Base-by-base conservation (phyloP, 108 stramenopile genomes). In the Skeletonema costatum region DNA sequence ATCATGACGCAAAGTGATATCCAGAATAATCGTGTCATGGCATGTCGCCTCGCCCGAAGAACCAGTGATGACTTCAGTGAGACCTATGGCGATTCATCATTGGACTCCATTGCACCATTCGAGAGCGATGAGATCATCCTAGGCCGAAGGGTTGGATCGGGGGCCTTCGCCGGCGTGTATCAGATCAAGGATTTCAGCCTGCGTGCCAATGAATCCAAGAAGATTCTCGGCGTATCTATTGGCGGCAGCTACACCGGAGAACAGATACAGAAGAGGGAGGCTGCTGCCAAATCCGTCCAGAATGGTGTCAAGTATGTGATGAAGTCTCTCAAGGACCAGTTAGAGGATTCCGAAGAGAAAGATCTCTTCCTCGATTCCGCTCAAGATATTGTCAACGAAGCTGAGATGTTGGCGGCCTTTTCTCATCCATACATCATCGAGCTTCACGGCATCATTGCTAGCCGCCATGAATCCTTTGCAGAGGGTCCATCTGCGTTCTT, bases 401-500 rank as follows among this genome's bases (percentile, higher is more conserved):
- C 60, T 33, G 60, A 61, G 25, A 61, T 61, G 60, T 16, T 61
- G 14, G 35, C 32, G 14, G 60, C 60, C n/a, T 33, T 61, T 4
- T 31, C 13, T 33, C 60, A 61, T 33, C 60, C 60, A 33, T 29
- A 61, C 60, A 33, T 61, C 60, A 33, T 61, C 25, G 3, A 61
- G 19, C 31, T 61, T 16, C 60, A 61, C 16, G 60, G 60, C 60
- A 61, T 61, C 60, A 35, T 31, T 33, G 60, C 60, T 61, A 31
- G 21, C 16, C 32, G 21, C 60, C 60, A 61, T 33, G 60, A 61
- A 5, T 14, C 60, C 60, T 61, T 61, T 33, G 16, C n/a, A 13
- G 60, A 61, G 13, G 60, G 60, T 61, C 14, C 32, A 13, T 31
- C 31, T 14, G 60, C 80, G 41, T 96, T 90, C 79, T 96, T 96